These are phyloP conservation scores for Calocybe indica DNA, from an alignment of 768 basidiomycete species.

Conservation along the genomic window DNA sequence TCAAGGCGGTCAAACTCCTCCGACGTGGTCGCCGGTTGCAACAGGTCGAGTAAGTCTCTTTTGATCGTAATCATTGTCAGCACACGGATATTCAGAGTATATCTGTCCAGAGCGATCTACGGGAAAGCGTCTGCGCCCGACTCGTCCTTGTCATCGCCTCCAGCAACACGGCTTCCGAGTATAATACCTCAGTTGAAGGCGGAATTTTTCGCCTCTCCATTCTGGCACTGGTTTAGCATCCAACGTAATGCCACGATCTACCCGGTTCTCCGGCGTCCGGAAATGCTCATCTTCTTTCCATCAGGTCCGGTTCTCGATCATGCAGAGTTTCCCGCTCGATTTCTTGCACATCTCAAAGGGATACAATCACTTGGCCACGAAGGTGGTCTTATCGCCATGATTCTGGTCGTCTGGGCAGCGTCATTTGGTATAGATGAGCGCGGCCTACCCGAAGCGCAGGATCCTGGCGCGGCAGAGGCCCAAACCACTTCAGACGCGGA, in stretches of 20 bases:
- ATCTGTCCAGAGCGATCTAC: conserved; percentile 58
- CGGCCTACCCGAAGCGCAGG: conserved; percentile 46
- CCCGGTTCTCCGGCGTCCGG: not conserved
- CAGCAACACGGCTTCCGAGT: conserved; percentile 37
- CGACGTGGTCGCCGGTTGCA: conserved; percentile 74
- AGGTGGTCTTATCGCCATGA: conserved; percentile 70
- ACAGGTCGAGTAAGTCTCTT: conserved; percentile 68
- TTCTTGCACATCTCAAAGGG: conserved; percentile 58
- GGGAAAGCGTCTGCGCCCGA: conserved; percentile 50
- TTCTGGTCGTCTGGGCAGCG: conserved; percentile 83
- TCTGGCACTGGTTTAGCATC: conserved; percentile 79
- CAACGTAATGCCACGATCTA: conserved; percentile 51
- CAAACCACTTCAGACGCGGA: conserved; percentile 14
- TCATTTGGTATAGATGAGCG: conserved; percentile 84
- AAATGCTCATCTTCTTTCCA: conserved; percentile 1
- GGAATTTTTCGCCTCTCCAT: conserved; percentile 80
- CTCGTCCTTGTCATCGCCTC: conserved; percentile 24
- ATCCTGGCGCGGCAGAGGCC: conserved; percentile 11
- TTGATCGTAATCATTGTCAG: not conserved
- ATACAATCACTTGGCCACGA: conserved; percentile 59
- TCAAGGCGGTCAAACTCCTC: conserved; percentile 85
- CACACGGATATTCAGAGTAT: conserved; percentile 1
- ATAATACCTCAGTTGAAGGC: conserved; percentile 67
- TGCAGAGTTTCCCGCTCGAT: conserved; percentile 72
- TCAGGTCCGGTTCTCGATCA: conserved; percentile 85